Evolutionary conservation across 1,284 basidiomycete genomes (phyloP).

Genomic region (Mixia osmundae): DNA sequence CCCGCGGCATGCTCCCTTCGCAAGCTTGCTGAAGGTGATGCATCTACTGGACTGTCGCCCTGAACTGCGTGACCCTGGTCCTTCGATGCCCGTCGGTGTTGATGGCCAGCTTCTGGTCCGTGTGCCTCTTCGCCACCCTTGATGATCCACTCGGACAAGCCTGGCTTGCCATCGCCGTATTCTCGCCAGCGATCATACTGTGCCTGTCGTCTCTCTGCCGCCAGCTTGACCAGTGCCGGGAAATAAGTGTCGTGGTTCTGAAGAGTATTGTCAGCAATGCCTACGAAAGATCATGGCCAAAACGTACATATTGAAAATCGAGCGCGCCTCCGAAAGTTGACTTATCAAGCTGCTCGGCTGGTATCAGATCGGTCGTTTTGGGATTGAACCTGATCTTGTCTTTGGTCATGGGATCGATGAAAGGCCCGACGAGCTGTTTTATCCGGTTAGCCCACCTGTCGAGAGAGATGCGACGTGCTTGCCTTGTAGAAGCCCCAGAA

Average conservation of each 20-base stretch:
- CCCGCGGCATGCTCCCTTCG: no score
- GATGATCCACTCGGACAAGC: conserved; percentile 22
- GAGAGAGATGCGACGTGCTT: not conserved
- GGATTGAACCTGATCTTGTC: conserved; percentile 16
- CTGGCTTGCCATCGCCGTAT: conserved; percentile 18
- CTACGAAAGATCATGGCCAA: not conserved
- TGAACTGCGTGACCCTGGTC: no score
- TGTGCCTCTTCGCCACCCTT: conserved; percentile 17
- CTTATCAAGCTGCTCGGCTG: conserved; percentile 12
- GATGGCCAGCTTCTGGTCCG: no score
- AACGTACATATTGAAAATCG: conserved; percentile 17
- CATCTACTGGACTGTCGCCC: no score
- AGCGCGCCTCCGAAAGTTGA: conserved; percentile 13
- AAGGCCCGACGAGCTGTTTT: conserved; percentile 21
- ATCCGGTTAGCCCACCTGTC: conserved; percentile 17
- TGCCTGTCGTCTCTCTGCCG: conserved; percentile 16
- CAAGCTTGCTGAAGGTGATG: no score
- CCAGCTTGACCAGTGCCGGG: conserved; percentile 18
- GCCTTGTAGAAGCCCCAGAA: conserved; percentile 12
- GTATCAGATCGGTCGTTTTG: conserved; percentile 15
- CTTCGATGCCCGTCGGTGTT: no score
- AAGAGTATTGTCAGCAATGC: not conserved
- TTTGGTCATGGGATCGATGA: conserved; percentile 24
- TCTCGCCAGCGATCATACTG: conserved; percentile 20
- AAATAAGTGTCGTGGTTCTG: conserved; percentile 22